Evolutionary conservation across 495 filamentous ascomycete species (phyloP), one percentile per base, ranked within the genome.

Genomic region (Zalerion maritima): DNA sequence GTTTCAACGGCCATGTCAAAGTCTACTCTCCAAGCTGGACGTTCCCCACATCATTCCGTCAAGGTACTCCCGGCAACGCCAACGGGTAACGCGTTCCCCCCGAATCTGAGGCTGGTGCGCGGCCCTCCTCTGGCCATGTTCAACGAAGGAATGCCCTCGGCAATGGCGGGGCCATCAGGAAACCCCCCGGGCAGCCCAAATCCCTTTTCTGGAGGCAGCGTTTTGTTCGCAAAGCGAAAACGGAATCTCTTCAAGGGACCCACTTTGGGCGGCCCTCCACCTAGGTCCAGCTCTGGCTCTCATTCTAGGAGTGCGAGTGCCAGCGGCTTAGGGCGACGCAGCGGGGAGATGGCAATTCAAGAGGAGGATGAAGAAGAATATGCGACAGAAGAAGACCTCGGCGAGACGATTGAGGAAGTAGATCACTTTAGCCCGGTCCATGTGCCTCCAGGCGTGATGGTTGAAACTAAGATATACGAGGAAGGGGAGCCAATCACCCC

Each of bases 41-140:
- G 75, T 14, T 82, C 77, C 14, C 89, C 89, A 3, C 82, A 94
- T 50, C 67, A 76, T 29, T 93, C 86, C 1, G 73, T 94, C 47
- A 96, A 96, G 57, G 81, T 96, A 10, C 69, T 96, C 3, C 89
- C 89, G 2, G 81, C 87, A 0, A 96, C 89, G 0, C 89, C 89
- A 0, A 91, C 81, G 2, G 54, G 68, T 5, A 67, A 71, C 6
- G 54, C 73, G 10, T 92, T 94, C 46, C 89, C 87, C 0, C 81
- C 74, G 23, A 87, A 89, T 38, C 81, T 94, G 34, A 77, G 87
- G 8, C 58, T 93, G 14, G 81, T 89, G 3, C 70, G 89, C 29
- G 74, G 73, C 25, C 46, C 36, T 2, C 28, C 49, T 6, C 11
- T 63, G 20, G 52, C 49, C 9, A 54, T 55, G 9, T 74, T 70